Evolutionary conservation across 768 basidiomycete genomes (phyloP).

Genomic region (Panellus pusillus): DNA sequence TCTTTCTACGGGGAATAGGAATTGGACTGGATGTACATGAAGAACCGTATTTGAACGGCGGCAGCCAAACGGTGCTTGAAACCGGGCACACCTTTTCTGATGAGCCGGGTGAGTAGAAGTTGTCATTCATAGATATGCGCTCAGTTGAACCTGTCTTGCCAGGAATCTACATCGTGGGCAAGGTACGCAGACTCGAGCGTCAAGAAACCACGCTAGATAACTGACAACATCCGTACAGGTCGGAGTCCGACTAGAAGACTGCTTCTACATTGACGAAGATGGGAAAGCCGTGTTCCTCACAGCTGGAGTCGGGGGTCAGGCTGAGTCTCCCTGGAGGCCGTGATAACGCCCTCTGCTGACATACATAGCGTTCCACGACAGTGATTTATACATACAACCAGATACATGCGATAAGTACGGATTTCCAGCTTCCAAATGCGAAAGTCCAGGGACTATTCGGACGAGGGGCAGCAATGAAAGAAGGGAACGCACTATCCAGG

Average conservation of each 20-base stretch:
- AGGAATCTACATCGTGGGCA: conserved; percentile 58
- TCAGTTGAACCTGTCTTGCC: conserved; percentile 23
- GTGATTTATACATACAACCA: too few relatives aligned
- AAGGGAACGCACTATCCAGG: too few relatives aligned
- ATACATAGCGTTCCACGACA: too few relatives aligned
- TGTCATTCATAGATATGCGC: not conserved
- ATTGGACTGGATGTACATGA: conserved; percentile 87
- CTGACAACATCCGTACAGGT: conserved; percentile 40
- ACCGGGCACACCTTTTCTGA: conserved; percentile 77
- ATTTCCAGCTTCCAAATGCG: too few relatives aligned
- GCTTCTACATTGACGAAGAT: conserved; percentile 63
- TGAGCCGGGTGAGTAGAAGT: conserved; percentile 57
- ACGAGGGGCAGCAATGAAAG: too few relatives aligned
- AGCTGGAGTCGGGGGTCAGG: conserved; percentile 60
- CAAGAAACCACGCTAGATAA: not conserved
- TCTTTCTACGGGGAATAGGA: conserved; percentile 38
- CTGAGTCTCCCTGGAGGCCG: conserved; percentile 43
- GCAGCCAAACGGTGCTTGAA: conserved; percentile 55
- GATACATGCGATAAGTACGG: too few relatives aligned
- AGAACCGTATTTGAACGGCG: conserved; percentile 76
- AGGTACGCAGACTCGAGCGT: conserved; percentile 38
- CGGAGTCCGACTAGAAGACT: conserved; percentile 83
- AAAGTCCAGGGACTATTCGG: too few relatives aligned
- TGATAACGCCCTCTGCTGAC: too few relatives aligned
- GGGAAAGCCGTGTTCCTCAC: conserved; percentile 63